phyloP scores from a whole-genome alignment of 2,329 filamentous ascomycete species.

The Amesomyces nigricolor region DNA sequence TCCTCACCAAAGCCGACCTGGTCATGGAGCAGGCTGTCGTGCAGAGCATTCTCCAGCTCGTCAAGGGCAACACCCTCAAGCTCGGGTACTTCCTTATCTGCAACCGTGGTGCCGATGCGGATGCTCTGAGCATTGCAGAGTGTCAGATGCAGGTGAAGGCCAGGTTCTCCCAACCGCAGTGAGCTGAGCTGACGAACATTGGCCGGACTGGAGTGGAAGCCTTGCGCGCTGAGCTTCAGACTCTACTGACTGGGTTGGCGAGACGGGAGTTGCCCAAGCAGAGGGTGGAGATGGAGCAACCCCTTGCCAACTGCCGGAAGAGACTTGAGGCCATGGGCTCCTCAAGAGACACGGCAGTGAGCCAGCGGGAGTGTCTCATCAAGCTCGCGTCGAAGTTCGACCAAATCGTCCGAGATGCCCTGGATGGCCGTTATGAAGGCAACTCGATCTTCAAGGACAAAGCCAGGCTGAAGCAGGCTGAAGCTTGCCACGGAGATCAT shows the following conservation, averaged over 20 bases:
- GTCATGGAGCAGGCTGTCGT: constrained; percentile 38
- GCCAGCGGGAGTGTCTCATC: constrained; percentile 34
- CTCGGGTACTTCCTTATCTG: constrained; percentile 47
- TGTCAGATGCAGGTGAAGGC: constrained; percentile 31
- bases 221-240: constrained; percentile 33
- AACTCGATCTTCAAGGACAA: constrained; percentile 29
- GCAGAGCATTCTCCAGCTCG: constrained; percentile 37
- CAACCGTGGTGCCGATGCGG: constrained; percentile 43
- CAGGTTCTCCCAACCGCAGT: constrained; percentile 36
- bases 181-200: constrained; percentile 28
- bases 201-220: constrained; percentile 33
- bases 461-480: constrained; percentile 26
- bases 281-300: constrained; percentile 27
- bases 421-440: constrained; percentile 34
- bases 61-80: constrained; percentile 36
- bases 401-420: constrained; percentile 26
- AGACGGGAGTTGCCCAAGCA: constrained; percentile 36
- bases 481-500: constrained; percentile 37
- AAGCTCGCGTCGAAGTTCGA: constrained; percentile 32
- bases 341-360: constrained; percentile 24
- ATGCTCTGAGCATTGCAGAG: constrained; percentile 28
- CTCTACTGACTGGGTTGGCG: constrained; percentile 38
- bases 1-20: constrained; percentile 57
- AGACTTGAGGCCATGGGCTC: constrained; percentile 31
- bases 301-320: constrained; percentile 14